phyloP scores from a whole-genome alignment of 2,329 filamentous ascomycete genomes.

The Nigrospora osmanthi region DNA sequence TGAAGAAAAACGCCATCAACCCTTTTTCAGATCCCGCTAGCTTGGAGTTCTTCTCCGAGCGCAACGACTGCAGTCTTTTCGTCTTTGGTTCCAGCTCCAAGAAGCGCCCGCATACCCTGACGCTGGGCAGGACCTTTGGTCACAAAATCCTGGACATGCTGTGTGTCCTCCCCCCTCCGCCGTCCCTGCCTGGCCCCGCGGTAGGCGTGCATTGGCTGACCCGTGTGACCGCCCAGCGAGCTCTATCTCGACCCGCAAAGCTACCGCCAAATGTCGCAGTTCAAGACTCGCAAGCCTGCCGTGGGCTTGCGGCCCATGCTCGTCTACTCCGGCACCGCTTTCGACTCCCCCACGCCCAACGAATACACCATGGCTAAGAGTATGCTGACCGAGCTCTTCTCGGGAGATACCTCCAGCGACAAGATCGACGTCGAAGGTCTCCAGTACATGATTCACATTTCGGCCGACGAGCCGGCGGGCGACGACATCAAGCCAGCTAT shows the following conservation, averaged over 20 bases:
- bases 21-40: conserved; percentile 87
- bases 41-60: conserved; percentile 91
- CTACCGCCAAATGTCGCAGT: conserved; percentile 63
- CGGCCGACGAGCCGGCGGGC: conserved; percentile 55
- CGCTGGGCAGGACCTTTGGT: conserved; percentile 73
- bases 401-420: conserved; percentile 63
- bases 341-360: conserved; percentile 72
- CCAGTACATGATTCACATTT: conserved; percentile 81
- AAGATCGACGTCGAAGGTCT: conserved; percentile 93
- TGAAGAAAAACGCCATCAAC: conserved; percentile 93
- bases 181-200: too few species aligned
- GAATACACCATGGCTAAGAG: conserved; percentile 82
- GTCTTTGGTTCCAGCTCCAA: conserved; percentile 80
- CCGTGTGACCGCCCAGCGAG: conserved; percentile 36
- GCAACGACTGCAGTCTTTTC: conserved; percentile 86
- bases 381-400: conserved; percentile 85
- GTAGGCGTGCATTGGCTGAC: not conserved
- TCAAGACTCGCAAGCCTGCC: conserved; percentile 68
- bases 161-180: not conserved
- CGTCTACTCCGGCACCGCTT: conserved; percentile 81
- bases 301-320: conserved; percentile 85
- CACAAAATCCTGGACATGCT: conserved; percentile 92
- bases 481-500: conserved; percentile 46
- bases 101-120: conserved; percentile 89
- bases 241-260: conserved; percentile 70